A percentile compares a stretch with the other conserved stretches of the same genome.
Evolutionary conservation across 208 protist genomes (phyloP).

Genomic region (Strigomonas culicis): DNA sequence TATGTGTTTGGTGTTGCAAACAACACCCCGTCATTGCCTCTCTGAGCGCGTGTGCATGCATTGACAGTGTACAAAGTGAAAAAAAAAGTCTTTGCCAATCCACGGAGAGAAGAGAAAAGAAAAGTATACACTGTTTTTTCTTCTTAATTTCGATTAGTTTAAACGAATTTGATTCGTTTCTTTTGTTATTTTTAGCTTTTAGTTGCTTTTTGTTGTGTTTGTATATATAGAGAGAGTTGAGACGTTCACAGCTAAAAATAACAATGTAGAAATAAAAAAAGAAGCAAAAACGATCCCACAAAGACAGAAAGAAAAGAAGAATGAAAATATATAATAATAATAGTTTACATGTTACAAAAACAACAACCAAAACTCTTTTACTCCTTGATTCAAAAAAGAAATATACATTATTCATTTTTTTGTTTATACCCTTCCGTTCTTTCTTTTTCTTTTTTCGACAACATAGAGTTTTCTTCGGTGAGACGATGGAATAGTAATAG

Average conservation of each 20-base stretch:
- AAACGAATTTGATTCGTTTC: too few relatives aligned
- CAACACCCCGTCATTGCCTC: too few relatives aligned
- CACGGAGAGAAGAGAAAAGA: constrained; percentile 7
- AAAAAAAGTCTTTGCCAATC: constrained; percentile 3
- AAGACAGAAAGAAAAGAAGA: constrained; percentile 6
- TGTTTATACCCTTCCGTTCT: neutral
- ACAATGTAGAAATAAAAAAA: neutral
- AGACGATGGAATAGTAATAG: neutral
- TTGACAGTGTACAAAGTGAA: constrained; percentile 8
- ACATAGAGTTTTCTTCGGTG: too few relatives aligned
- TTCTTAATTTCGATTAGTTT: too few relatives aligned
- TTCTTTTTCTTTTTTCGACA: constrained; percentile 1
- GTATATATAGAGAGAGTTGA: neutral
- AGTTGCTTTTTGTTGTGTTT: neutral
- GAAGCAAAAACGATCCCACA: neutral
- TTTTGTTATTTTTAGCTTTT: neutral
- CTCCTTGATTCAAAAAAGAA: neutral
- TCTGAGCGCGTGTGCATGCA: too few relatives aligned
- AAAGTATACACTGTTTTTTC: neutral
- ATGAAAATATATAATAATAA: neutral
- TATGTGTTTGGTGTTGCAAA: constrained; percentile 5
- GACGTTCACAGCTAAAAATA: neutral
- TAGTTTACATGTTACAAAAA: neutral
- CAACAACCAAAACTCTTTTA: neutral
- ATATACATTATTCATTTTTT: constrained; percentile 3